phyloP scores from a whole-genome alignment of 2,329 filamentous ascomycete genomes.

The Leptographium wingfieldii region DNA sequence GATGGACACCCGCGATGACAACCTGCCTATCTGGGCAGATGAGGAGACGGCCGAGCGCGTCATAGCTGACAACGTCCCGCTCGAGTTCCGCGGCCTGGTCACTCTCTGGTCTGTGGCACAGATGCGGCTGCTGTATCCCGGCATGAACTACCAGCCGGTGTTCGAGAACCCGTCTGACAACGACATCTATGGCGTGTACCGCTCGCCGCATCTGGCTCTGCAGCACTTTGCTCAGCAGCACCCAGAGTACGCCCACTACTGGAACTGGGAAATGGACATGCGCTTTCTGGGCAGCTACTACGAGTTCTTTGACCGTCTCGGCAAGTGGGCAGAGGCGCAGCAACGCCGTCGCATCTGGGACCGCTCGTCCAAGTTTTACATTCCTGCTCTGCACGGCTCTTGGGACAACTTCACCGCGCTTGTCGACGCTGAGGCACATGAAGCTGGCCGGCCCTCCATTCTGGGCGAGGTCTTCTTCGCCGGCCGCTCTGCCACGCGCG shows the following conservation, averaged over 20 bases:
- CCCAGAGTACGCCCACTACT: slow-evolving; percentile 53
- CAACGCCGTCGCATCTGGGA: slow-evolving; percentile 67
- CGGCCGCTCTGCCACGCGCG: slow-evolving; percentile 31
- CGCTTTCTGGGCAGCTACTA: slow-evolving; percentile 54
- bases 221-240: slow-evolving; percentile 52
- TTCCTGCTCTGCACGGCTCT: slow-evolving; percentile 54
- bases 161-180: slow-evolving; percentile 38
- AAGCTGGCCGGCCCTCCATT: slow-evolving; percentile 40
- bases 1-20: slow-evolving; percentile 70
- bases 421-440: slow-evolving; percentile 48
- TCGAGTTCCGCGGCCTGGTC: slow-evolving; percentile 67
- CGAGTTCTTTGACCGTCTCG: slow-evolving; percentile 58
- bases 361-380: slow-evolving; percentile 63
- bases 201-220: slow-evolving; percentile 49
- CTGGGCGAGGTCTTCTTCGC: slow-evolving; percentile 53
- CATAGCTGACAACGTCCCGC: slow-evolving; percentile 53
- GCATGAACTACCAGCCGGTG: slow-evolving; percentile 57
- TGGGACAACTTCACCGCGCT: slow-evolving; percentile 61
- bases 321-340: slow-evolving; percentile 54
- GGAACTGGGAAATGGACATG: slow-evolving; percentile 62
- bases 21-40: slow-evolving; percentile 71
- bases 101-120: slow-evolving; percentile 77
- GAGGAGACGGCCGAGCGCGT: slow-evolving; percentile 59
- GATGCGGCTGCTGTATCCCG: slow-evolving; percentile 66
- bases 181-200: slow-evolving; percentile 57